Percentiles rank a stretch among this genome's conserved stretches.
phyloP scores from a whole-genome alignment of 2,329 filamentous ascomycete genomes.

The Hansfordia pulvinata region DNA sequence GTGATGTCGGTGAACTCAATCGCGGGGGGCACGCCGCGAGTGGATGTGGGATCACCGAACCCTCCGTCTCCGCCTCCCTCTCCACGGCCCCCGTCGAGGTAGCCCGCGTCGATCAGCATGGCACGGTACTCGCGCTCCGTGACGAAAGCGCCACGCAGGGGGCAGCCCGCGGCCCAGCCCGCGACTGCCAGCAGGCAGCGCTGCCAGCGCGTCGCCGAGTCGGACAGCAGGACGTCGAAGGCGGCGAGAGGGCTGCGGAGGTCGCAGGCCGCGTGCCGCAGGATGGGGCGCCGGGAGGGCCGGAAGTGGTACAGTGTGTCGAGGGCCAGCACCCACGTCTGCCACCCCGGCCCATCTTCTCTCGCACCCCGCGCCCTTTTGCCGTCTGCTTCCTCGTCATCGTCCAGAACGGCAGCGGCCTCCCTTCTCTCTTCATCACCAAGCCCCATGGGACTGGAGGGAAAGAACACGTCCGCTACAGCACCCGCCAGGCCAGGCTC shows the following conservation, averaged over 20 bases:
- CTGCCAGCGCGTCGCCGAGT: conserved; percentile 13
- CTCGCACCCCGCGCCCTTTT: too few species aligned
- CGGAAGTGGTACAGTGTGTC: conserved; percentile 44
- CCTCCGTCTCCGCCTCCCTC: too few species aligned
- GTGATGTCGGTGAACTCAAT: conserved; percentile 36
- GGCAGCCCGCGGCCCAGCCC: conserved; percentile 31
- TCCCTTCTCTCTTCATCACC: too few species aligned
- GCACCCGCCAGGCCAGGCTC: too few species aligned
- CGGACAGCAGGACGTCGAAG: conserved; percentile 35
- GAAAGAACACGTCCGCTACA: too few species aligned
- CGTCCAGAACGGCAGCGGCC: too few species aligned
- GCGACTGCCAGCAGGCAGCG: conserved; percentile 23
- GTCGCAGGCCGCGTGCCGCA: conserved; percentile 22
- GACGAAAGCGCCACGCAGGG: conserved; percentile 32
- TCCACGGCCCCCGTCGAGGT: conserved; percentile 19
- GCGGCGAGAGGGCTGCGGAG: conserved; percentile 37
- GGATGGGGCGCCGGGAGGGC: conserved; percentile 32
- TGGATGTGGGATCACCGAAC: too few species aligned
- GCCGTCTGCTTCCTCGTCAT: too few species aligned
- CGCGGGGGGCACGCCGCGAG: too few species aligned
- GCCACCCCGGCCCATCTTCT: too few species aligned
- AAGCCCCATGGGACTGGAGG: too few species aligned
- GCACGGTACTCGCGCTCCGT: conserved; percentile 28
- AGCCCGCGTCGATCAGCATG: conserved; percentile 32
- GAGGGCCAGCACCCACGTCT: conserved; percentile 38